Evolutionary conservation across 2,329 filamentous ascomycete genomes (phyloP).

Genomic region (Diaporthe amygdali): DNA sequence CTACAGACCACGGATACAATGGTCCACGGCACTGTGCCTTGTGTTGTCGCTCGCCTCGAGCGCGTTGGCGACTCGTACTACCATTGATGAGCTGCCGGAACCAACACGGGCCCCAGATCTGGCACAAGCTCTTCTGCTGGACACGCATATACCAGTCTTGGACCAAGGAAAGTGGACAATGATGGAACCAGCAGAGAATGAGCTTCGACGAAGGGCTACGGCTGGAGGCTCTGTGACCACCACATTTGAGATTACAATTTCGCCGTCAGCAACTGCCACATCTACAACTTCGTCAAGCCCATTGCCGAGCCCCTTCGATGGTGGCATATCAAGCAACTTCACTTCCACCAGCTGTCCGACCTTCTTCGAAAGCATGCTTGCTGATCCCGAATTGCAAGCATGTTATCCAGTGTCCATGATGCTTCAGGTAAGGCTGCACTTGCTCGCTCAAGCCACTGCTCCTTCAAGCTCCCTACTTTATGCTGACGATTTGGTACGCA

Average conservation of each 20-base stretch:
- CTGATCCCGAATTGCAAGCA: constrained; percentile 67
- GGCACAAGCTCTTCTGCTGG: constrained; percentile 40
- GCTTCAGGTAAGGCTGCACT: constrained; percentile 64
- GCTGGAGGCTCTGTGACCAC: constrained; percentile 10
- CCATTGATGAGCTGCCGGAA: constrained; percentile 25
- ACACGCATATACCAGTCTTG: constrained; percentile 40
- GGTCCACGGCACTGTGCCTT: constrained; percentile 30
- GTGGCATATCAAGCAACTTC: constrained; percentile 67
- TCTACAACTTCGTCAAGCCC: constrained; percentile 38
- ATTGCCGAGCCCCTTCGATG: constrained; percentile 72
- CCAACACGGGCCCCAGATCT: constrained; percentile 32
- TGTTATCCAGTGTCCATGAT: constrained; percentile 88
- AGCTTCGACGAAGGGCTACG: constrained; percentile 29
- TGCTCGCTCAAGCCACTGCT: background rate
- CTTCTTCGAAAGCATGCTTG: constrained; percentile 73
- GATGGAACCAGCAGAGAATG: constrained; percentile 40
- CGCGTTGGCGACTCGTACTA: constrained; percentile 31
- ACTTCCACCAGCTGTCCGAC: constrained; percentile 60
- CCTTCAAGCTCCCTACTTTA: background rate
- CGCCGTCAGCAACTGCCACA: constrained; percentile 29
- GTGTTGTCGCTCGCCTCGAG: constrained; percentile 32
- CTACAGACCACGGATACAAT: constrained; percentile 33
- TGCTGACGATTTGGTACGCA: constrained; percentile 43
- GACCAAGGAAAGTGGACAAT: constrained; percentile 42
- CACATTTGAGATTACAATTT: constrained; percentile 26